Conservation (phyloP, 164 flowering plant species). For the Paratinospora sagittata region DNA sequence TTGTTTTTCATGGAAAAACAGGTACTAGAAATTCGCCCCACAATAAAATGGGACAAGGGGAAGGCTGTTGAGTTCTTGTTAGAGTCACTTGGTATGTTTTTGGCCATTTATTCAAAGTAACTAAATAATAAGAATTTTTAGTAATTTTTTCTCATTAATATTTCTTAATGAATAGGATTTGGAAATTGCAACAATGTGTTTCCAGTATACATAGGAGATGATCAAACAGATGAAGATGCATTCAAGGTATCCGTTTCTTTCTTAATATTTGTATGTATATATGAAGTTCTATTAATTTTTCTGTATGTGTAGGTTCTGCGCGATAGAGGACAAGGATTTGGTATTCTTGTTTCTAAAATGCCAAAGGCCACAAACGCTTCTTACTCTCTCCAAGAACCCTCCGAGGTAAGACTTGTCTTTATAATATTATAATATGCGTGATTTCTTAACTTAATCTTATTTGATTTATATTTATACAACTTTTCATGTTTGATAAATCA, state of each 20-base stretch:
- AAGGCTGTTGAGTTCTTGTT: constrained; percentile 87
- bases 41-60: constrained; percentile 97
- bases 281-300: not conserved
- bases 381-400: constrained; percentile 72
- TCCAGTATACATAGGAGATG: constrained; percentile 89
- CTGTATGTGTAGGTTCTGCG: constrained; percentile 43
- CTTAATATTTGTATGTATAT: not conserved
- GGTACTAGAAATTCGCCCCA: constrained; percentile 90
- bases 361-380: constrained; percentile 83
- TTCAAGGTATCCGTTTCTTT: constrained; percentile 78
- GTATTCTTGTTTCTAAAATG: constrained; percentile 70
- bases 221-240: constrained; percentile 91
- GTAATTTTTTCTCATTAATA: too few relatives aligned
- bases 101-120: too few relatives aligned
- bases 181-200: constrained; percentile 51
- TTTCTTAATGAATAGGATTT: constrained; percentile 38
- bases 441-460: too few relatives aligned
- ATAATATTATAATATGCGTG: too few relatives aligned
- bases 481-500: too few relatives aligned
- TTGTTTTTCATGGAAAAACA: constrained; percentile 16
- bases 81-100: constrained; percentile 51
- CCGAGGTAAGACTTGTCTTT: constrained; percentile 39
- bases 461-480: too few relatives aligned
- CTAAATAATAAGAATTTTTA: too few relatives aligned
- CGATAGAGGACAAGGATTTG: constrained; percentile 67